Percentiles rank a stretch among this genome's conserved stretches.
These are phyloP conservation scores for Backusella circina DNA, from an alignment of 192 early-diverging fungal genomes.

Conservation along the genomic window DNA sequence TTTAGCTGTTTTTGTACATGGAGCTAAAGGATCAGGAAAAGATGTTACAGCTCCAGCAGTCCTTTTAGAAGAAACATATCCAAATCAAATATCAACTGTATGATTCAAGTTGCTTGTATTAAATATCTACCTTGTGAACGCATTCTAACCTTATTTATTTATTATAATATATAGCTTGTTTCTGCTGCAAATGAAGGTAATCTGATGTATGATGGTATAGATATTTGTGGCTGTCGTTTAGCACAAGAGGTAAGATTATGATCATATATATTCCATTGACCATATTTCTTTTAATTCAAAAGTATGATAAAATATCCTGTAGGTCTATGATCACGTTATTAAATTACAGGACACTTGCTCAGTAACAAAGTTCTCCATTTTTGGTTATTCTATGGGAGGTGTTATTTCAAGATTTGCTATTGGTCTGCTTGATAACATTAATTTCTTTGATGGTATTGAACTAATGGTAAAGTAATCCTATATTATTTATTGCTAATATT, in stretches of 20 bases:
- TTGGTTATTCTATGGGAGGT: background rate
- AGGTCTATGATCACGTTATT: background rate
- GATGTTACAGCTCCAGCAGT: background rate
- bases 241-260: background rate
- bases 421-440: background rate
- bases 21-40: background rate
- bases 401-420: background rate
- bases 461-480: background rate
- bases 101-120: background rate
- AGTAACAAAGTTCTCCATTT: background rate
- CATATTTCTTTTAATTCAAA: background rate
- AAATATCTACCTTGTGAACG: background rate
- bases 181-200: background rate
- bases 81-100: background rate
- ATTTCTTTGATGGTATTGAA: background rate
- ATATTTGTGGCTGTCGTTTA: background rate
- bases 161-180: background rate
- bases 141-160: background rate
- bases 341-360: background rate
- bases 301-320: background rate
- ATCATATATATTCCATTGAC: background rate
- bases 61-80: background rate
- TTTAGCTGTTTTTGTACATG: conserved; percentile 5
- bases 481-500: background rate
- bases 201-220: background rate